These are phyloP conservation scores for Neurospora discreta DNA, from an alignment of 495 filamentous ascomycete genomes.

Conservation along the genomic window DNA sequence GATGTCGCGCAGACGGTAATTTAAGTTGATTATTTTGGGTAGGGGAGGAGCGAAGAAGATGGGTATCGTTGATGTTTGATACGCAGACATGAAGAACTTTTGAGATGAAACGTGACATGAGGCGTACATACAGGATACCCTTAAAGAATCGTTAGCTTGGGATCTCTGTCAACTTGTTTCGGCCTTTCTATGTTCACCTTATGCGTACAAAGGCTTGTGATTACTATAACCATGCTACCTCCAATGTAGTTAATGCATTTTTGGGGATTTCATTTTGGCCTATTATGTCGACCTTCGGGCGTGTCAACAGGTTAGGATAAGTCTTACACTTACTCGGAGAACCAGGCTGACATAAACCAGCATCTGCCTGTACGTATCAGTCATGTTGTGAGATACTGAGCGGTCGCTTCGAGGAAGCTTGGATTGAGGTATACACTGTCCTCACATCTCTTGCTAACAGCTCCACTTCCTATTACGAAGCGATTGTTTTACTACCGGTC, in stretches of 20 bases:
- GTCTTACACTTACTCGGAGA: not conserved
- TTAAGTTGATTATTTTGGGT: not conserved
- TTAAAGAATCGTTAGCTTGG: not conserved
- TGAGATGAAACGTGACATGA: not conserved
- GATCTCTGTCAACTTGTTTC: not conserved
- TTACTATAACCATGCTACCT: not conserved
- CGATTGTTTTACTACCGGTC: not conserved
- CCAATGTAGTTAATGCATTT: too few relatives aligned
- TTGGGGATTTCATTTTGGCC: not conserved
- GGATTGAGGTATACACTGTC: not conserved
- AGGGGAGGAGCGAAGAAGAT: not conserved
- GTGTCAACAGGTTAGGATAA: not conserved
- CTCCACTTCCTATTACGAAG: not conserved
- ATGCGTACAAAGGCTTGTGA: not conserved
- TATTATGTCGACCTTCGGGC: not conserved
- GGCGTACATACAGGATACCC: not conserved
- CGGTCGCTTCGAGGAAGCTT: not conserved
- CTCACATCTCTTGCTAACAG: not conserved
- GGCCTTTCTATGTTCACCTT: not conserved
- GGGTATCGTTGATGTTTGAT: not conserved
- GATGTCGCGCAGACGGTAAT: not conserved
- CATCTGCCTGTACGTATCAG: not conserved
- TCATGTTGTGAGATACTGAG: not conserved
- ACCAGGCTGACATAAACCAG: not conserved
- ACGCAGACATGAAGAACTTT: not conserved